Evolutionary conservation across 2,329 filamentous ascomycete species (phyloP), one percentile per base, ranked within the genome.

Genomic region (Alternaria sp.): DNA sequence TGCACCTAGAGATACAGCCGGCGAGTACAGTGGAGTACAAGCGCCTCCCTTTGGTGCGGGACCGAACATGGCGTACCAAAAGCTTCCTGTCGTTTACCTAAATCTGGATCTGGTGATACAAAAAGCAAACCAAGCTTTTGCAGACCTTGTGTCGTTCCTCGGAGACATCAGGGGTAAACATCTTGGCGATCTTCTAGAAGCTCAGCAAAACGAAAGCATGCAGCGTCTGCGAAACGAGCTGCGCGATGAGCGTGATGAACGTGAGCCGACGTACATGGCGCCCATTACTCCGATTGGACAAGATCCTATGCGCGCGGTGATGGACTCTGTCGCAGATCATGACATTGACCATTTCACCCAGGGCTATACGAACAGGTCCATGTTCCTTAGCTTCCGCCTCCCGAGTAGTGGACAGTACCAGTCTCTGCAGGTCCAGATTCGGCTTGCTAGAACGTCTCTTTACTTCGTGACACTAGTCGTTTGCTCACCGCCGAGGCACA

Each of bases 191-290:
- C 71, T 85, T 30, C 75, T 84, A 6, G 77, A 79, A 38, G 68
- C 75, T 5, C 69, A 76, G 22, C 80, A 83, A 48, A 66, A 71
- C 3, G 81, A 83, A 24, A 75, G 72, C 49, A 75, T 85, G 62
- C 78, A 80, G 46, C 72, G 76, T 14, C 73, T 85, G 34, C 79
- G 81, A 41, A 80, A 77, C 49, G 75, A 79, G 16, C 70, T 86
- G 49, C 76, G 82, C 38, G 78, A 81, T 38, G 84, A 85, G 63
- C 72, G 81, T 49, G 81, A 83, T 41, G 73, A 76, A 30, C 78
- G 81, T 38, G 83, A 85, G 56, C 83, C 83, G 14, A 72, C 82
- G 28, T 84, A 83, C 63, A 80, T 85, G 71, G 79, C 84, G 24
- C 82, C 83, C 5, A 85, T 85, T 24, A 79, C 78, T 16, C 75